Percentiles rank a stretch among this genome's conserved stretches.
Evolutionary conservation across 2,329 filamentous ascomycete species (phyloP).

Genomic region (Talaromyces amestolkiae): DNA sequence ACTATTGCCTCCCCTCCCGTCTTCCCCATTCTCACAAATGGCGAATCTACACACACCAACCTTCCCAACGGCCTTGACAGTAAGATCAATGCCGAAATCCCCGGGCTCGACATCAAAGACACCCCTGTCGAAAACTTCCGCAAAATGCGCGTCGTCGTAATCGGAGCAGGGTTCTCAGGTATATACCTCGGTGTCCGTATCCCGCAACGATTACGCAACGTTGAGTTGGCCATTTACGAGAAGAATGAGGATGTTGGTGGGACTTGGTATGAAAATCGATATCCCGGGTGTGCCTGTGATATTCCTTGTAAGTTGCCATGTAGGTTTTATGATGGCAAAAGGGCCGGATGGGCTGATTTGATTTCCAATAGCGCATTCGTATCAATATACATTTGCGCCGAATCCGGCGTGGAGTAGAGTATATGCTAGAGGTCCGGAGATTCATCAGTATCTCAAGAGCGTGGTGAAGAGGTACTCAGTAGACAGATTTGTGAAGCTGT

Average conservation of each 20-base stretch:
- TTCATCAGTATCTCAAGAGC: slow-evolving; percentile 49
- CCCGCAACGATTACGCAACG: slow-evolving; percentile 36
- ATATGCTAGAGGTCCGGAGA: slow-evolving; percentile 50
- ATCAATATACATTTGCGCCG: slow-evolving; percentile 53
- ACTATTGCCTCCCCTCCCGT: too few species aligned
- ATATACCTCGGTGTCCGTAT: slow-evolving; percentile 40
- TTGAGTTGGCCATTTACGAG: slow-evolving; percentile 35
- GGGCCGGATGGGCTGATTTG: neutral
- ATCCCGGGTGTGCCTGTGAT: slow-evolving; percentile 21
- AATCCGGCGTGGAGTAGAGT: slow-evolving; percentile 49
- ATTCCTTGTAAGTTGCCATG: neutral
- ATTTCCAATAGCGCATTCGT: slow-evolving; percentile 38
- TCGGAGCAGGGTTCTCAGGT: slow-evolving; percentile 42
- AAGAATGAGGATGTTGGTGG: slow-evolving; percentile 22
- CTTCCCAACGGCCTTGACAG: neutral
- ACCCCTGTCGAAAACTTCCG: slow-evolving; percentile 31
- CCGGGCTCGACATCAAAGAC: neutral
- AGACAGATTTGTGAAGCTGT: slow-evolving; percentile 49
- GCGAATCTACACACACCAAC: neutral
- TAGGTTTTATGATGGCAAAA: neutral
- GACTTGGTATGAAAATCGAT: slow-evolving; percentile 22
- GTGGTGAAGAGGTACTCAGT: slow-evolving; percentile 47
- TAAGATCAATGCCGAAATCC: neutral
- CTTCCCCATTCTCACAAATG: neutral
- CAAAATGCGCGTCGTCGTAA: slow-evolving; percentile 35